Conservation (phyloP, 1,284 basidiomycete genomes). For the Cutaneotrichosporon sp. region DNA sequence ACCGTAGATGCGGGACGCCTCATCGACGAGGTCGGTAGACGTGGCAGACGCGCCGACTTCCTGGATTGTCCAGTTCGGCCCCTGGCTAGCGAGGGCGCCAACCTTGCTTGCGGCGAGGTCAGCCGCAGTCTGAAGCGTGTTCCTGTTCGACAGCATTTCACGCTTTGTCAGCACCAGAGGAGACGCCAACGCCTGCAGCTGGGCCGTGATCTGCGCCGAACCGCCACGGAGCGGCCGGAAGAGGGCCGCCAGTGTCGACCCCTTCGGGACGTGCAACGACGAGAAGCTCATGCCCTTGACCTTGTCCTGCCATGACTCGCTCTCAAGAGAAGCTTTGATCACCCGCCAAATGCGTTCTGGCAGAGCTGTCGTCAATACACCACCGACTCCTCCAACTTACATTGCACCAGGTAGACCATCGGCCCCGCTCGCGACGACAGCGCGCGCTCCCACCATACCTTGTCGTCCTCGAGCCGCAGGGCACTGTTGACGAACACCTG, state of each 20-base stretch:
- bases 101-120: slow-evolving; percentile 34
- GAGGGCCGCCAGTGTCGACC: neutral
- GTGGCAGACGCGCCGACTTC: neutral
- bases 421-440: slow-evolving; percentile 31
- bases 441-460: slow-evolving; percentile 39
- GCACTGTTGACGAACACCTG: slow-evolving; percentile 37
- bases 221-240: slow-evolving; percentile 12
- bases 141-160: slow-evolving; percentile 39
- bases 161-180: slow-evolving; percentile 41
- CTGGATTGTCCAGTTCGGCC: slow-evolving; percentile 31
- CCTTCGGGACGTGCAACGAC: neutral
- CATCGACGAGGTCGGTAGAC: slow-evolving; percentile 23
- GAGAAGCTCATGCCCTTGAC: slow-evolving; percentile 20
- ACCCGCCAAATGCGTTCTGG: slow-evolving; percentile 38
- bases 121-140: slow-evolving; percentile 28
- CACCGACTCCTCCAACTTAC: slow-evolving; percentile 25
- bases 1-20: slow-evolving; percentile 38
- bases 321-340: slow-evolving; percentile 13
- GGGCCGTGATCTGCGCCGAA: slow-evolving; percentile 1
- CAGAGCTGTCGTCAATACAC: slow-evolving; percentile 29
- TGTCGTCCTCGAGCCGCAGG: slow-evolving; percentile 38
- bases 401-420: slow-evolving; percentile 42
- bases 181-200: slow-evolving; percentile 32
- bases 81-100: slow-evolving; percentile 40
- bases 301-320: slow-evolving; percentile 7